Evolutionary conservation across 169 alveolate species (phyloP), one percentile per base, ranked within the genome.

Genomic region (Plasmodium ovale): DNA sequence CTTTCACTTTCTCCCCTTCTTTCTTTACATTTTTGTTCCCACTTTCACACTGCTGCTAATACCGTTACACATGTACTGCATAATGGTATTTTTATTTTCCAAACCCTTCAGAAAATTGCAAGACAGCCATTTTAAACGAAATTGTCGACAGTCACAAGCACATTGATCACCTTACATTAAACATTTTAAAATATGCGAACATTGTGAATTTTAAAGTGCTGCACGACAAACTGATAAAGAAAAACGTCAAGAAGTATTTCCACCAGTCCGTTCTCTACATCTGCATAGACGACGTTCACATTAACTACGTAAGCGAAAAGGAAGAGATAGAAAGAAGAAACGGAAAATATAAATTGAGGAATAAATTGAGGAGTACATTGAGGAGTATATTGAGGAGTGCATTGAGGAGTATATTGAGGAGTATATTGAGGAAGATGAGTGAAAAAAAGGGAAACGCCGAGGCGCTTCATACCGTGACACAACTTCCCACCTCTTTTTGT

Each of bases 201-300:
- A 82, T 79, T 53, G 44, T 79, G 10, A 79, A 67, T 79, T 79
- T 65, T 64, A 79, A 64, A 79, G 49, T 65, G 3, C 29, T 79
- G 19, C 74, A 79, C 29, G 89, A 79, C 7, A 79, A 65, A 25
- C 51, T 79, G 59, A 59, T 70, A 64, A 79, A 79, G 65, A 79
- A 79, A 64, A 79, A 79, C 31, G 69, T 79, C 16, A 79, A 65
- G 58, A 62, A 53, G 21, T 79, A 79, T 29, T 64, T 62, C 47
- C 89, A 79, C 44, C 44, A 21, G 21, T 65, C 89, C 16, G 69
- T 79, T 42, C 44, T 79, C 14, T 79, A 79, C 29, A 65, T 79
- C 9, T 79, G 89, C 49, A 51, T 79, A 79, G 89, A 79, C 62
- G 89, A 79, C 62, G 42, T 79, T 29, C 89, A 79, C 49, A 65